Evolutionary conservation across 768 basidiomycete genomes (phyloP), one percentile per base, ranked within the genome.

Genomic region (Suillus luteus): DNA sequence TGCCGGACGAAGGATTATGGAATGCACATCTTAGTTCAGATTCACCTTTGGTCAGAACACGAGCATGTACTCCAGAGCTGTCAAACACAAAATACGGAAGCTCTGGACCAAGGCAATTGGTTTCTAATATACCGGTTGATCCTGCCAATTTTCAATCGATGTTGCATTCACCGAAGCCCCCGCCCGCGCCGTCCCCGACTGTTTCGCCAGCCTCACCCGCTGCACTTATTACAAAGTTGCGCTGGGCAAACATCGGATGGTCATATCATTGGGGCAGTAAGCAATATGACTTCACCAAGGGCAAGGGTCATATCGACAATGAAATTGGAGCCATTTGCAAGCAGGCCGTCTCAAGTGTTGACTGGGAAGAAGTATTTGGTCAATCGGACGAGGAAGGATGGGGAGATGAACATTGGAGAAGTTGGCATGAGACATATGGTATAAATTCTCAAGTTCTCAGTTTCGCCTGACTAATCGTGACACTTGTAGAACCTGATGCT

Each of bases 201-300:
- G 79, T 85, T 3, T 80, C 76, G 12, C 81, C 89, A 1, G 72
- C 79, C 9, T 73, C 75, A 3, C 78, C 85, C 2, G 84, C 84
- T 1, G 77, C 83, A 33, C 83, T 98, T 15, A 69, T 96, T 17
- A 81, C 80, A 6, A 95, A 92, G 73, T 74, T 99, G 55, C 85
- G 96, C 55, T 99, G 96, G 96, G 91, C 94, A 1, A 99, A 96
- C 70, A 90, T 99, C 57, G 96, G 96, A 11, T 92, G 92, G 87
- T 92, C 85, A 60, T 99, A 99, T 75, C 94, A 99, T 78, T 98
- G 96, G 96, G 92, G 93, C 3, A 92, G 87, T 35, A 99, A 99
- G 71, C 89, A 92, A 64, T 99, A 99, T 72, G 93, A 97, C 71
- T 95, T 97, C 68, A 83, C 86, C 1, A 86, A 83, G 60, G 85